A percentile compares a stretch with the other conserved stretches of the same genome.
Conservation (phyloP, 495 filamentous ascomycete genomes). For the Podospora anserina region DNA sequence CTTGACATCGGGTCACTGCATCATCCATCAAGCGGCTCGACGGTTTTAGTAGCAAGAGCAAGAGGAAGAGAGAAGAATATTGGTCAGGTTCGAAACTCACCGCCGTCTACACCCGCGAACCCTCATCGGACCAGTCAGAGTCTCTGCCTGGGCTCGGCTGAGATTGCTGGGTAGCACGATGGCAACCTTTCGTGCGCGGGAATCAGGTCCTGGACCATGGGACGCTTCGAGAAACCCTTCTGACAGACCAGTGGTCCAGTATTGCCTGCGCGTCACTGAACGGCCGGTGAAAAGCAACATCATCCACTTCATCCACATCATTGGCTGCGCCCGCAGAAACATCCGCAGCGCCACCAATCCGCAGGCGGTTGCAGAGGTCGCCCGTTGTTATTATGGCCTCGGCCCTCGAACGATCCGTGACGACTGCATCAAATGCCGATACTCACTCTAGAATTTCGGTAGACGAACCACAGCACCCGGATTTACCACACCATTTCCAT, state of each 20-base stretch:
- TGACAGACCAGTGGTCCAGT: neutral
- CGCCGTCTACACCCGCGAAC: neutral
- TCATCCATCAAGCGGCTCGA: constrained; percentile 18
- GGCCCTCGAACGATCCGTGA: neutral
- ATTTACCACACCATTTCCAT: neutral
- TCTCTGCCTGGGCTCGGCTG: neutral
- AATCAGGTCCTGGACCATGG: constrained; percentile 22
- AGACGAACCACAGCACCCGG: no score
- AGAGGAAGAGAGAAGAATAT: neutral
- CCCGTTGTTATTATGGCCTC: constrained; percentile 4
- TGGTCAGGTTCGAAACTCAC: constrained; percentile 3
- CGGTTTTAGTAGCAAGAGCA: neutral
- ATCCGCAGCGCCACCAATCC: neutral
- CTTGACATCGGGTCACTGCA: constrained; percentile 15
- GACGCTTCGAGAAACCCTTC: neutral
- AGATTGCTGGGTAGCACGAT: constrained; percentile 29
- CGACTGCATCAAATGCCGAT: neutral
- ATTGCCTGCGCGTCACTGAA: constrained; percentile 1
- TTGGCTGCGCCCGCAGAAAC: neutral
- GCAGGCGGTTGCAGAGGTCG: neutral
- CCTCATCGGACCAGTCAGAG: neutral
- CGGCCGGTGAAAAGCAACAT: neutral
- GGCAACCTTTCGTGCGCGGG: constrained; percentile 20
- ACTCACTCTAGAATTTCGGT: neutral
- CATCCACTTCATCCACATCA: neutral